Percentiles rank a stretch among this genome's conserved stretches.
Conservation (phyloP, 345 rosid genomes). For the Nephelium lappaceum region DNA sequence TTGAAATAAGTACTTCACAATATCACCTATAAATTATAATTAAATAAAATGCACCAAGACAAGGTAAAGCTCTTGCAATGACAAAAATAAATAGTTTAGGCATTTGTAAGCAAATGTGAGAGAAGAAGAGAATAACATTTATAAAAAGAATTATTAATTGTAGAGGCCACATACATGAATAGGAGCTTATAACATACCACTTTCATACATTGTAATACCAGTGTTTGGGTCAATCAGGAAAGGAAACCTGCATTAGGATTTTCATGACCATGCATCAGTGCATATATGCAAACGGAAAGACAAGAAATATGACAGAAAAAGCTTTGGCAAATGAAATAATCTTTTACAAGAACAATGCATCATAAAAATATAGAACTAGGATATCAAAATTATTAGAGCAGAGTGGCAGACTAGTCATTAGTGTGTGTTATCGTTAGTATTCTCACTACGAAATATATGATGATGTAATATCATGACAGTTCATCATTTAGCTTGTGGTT, state of each 20-base stretch:
- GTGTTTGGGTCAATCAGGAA: conserved; percentile 75
- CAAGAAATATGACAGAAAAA: conserved; percentile 4
- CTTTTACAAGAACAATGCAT: neutral
- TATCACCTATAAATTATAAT: conserved; percentile 51
- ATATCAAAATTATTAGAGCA: conserved; percentile 2
- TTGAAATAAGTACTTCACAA: conserved; percentile 71
- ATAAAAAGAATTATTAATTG: neutral
- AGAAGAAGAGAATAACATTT: neutral
- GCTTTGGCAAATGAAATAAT: neutral
- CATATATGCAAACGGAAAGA: neutral
- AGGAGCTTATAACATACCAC: conserved; percentile 51
- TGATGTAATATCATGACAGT: neutral
- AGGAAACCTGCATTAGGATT: conserved; percentile 62
- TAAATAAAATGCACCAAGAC: neutral
- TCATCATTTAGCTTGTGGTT: neutral
- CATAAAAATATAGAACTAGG: neutral
- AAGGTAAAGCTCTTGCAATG: neutral
- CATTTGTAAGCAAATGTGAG: neutral
- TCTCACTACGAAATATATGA: neutral
- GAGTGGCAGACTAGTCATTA: neutral
- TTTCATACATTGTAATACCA: conserved; percentile 72
- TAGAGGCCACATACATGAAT: neutral
- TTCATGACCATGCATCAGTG: neutral
- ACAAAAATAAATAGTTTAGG: neutral
- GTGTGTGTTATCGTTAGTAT: neutral